A percentile compares a stretch with the other conserved stretches of the same genome.
phyloP scores from a whole-genome alignment of 345 rosid species.

The Pseudoturritis turrita region DNA sequence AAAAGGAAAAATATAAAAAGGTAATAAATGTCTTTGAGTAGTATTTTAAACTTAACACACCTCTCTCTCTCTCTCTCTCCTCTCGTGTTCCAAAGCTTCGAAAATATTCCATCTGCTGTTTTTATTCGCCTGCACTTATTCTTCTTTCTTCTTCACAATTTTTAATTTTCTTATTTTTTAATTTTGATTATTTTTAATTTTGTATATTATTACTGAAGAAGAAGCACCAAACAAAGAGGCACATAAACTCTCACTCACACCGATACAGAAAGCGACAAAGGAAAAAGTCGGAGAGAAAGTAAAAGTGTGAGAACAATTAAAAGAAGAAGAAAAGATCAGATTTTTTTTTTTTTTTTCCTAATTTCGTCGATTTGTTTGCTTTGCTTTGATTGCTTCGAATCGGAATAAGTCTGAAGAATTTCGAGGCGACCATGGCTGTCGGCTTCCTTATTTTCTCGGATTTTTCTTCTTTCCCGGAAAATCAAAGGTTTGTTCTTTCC shows the following conservation, averaged over 20 bases:
- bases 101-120: slow-evolving; percentile 25
- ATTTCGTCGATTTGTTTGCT: slow-evolving; percentile 10
- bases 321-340: slow-evolving; percentile 26
- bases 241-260: slow-evolving; percentile 16
- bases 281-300: slow-evolving; percentile 20
- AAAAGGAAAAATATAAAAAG: not conserved
- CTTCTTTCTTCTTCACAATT: not conserved
- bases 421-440: slow-evolving; percentile 33
- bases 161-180: not conserved
- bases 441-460: not conserved
- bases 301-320: slow-evolving; percentile 6
- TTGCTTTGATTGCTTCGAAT: slow-evolving; percentile 26
- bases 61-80: not conserved
- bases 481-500: slow-evolving; percentile 22
- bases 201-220: not conserved
- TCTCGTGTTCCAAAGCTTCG: slow-evolving; percentile 27
- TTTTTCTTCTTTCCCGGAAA: slow-evolving; percentile 13
- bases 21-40: slow-evolving; percentile 4
- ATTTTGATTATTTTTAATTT: not conserved
- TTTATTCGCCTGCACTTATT: slow-evolving; percentile 20
- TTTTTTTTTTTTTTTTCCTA: not conserved
- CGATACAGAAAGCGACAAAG: slow-evolving; percentile 32
- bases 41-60: not conserved
- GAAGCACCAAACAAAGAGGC: slow-evolving; percentile 30
- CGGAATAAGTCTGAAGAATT: slow-evolving; percentile 27